Evolutionary conservation across 106 monocot genomes (phyloP).

Genomic region (Allium sativum): DNA sequence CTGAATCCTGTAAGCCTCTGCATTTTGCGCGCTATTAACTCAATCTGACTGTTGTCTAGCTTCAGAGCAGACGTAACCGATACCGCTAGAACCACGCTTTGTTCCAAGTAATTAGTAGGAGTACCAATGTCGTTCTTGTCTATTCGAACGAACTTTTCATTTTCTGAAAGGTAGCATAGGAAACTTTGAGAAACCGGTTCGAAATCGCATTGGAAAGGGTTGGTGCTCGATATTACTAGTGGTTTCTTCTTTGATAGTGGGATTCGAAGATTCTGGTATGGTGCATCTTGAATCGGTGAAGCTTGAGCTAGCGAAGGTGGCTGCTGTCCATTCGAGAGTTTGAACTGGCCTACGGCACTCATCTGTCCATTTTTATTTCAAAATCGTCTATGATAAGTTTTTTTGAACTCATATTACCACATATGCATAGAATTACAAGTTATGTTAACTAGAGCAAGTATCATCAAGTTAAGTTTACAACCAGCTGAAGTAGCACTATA

Average conservation of each 20-base stretch:
- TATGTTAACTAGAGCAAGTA: too few relatives aligned
- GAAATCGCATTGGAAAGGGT: neutral
- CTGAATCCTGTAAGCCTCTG: conserved; percentile 56
- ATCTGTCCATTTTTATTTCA: conserved; percentile 15
- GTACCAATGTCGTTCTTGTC: neutral
- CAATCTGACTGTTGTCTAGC: conserved; percentile 58
- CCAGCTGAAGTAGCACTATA: too few relatives aligned
- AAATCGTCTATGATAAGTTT: too few relatives aligned
- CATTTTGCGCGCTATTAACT: conserved; percentile 72
- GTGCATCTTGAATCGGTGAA: conserved; percentile 4
- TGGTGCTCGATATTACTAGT: neutral
- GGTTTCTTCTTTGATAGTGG: conserved; percentile 7
- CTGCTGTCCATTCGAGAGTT: conserved; percentile 23
- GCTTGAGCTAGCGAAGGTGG: conserved; percentile 11
- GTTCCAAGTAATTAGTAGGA: neutral
- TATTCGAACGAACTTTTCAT: conserved; percentile 3
- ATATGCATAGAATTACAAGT: too few relatives aligned
- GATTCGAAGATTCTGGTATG: conserved; percentile 2
- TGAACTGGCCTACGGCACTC: conserved; percentile 43
- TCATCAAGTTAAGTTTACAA: too few relatives aligned
- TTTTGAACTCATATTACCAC: too few relatives aligned
- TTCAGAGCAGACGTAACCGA: conserved; percentile 61
- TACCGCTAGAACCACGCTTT: conserved; percentile 22
- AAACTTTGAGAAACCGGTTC: conserved; percentile 7
- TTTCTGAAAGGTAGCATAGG: conserved; percentile 10